Conservation (phyloP, 768 basidiomycete genomes). For the Phylloporus sp. region DNA sequence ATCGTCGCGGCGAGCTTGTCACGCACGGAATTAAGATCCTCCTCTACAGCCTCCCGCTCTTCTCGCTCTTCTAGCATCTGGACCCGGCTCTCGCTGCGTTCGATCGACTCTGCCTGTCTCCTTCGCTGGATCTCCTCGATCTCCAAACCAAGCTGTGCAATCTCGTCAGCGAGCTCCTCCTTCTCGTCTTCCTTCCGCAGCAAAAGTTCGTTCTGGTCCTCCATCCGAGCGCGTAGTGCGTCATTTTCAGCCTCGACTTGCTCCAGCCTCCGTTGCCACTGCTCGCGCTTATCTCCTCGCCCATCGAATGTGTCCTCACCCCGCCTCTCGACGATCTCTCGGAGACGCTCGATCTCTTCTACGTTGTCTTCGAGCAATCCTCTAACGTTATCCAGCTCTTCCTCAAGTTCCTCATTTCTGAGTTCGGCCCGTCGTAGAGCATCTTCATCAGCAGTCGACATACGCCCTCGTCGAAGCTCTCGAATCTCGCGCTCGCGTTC, state of each 20-base stretch:
- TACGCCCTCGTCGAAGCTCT: constrained; percentile 54
- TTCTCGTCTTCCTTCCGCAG: constrained; percentile 62
- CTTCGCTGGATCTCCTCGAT: constrained; percentile 62
- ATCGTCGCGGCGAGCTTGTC: constrained; percentile 76
- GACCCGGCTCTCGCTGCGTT: constrained; percentile 70
- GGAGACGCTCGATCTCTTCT: constrained; percentile 74
- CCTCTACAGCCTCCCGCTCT: constrained; percentile 74
- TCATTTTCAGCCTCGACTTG: constrained; percentile 61
- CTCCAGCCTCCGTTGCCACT: constrained; percentile 46
- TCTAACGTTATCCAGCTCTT: constrained; percentile 65
- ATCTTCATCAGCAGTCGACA: constrained; percentile 42
- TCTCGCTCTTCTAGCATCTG: constrained; percentile 67
- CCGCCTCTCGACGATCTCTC: constrained; percentile 59
- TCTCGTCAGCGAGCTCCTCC: constrained; percentile 62
- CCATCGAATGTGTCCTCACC: constrained; percentile 41
- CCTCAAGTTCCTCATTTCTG: constrained; percentile 65
- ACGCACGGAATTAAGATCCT: constrained; percentile 63
- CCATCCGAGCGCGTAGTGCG: constrained; percentile 51
- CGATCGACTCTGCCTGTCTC: constrained; percentile 56
- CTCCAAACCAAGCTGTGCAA: constrained; percentile 58
- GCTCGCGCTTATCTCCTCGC: constrained; percentile 37
- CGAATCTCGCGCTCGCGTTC: constrained; percentile 66
- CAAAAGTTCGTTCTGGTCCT: constrained; percentile 55
- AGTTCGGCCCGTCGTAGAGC: constrained; percentile 51
- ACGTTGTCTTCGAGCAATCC: constrained; percentile 74